Percentiles rank a stretch among this genome's conserved stretches.
Conservation (phyloP, 2,329 filamentous ascomycete species). For the Sarocladium oryzae region DNA sequence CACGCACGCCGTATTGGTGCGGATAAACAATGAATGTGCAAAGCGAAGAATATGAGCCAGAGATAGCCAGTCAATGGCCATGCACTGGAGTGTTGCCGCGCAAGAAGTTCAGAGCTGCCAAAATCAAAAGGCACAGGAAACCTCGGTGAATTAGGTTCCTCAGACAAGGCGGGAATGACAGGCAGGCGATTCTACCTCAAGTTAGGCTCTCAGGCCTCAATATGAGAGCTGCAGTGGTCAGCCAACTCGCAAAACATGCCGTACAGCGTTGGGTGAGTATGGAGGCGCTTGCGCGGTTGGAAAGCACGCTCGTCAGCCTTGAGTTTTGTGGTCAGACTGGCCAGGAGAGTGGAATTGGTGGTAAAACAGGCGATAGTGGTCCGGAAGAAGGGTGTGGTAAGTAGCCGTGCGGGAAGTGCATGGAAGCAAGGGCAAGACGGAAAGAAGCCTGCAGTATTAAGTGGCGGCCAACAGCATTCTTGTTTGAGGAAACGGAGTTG, state of each 20-base stretch:
- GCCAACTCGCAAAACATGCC: background rate
- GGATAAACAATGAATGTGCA: no score
- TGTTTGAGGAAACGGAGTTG: background rate
- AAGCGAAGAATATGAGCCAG: no score
- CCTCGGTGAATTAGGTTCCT: no score
- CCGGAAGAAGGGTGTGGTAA: background rate
- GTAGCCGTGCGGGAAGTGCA: conserved; percentile 1
- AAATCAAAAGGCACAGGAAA: no score
- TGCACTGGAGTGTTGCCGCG: no score
- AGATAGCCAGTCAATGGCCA: no score
- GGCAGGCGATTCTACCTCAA: background rate
- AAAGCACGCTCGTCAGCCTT: background rate
- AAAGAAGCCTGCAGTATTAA: background rate
- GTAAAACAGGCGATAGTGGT: background rate
- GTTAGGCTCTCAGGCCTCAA: conserved; percentile 4
- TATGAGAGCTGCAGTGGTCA: background rate
- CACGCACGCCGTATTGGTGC: background rate
- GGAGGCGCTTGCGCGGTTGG: background rate
- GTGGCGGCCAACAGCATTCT: background rate
- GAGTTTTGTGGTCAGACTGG: background rate
- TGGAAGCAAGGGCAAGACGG: conserved; percentile 5
- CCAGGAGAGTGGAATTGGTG: background rate
- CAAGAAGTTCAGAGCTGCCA: no score
- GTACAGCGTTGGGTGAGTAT: background rate
- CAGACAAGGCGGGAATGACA: background rate